Conservation (phyloP, 306 rosid species). For the Canavalia ensiformis region DNA sequence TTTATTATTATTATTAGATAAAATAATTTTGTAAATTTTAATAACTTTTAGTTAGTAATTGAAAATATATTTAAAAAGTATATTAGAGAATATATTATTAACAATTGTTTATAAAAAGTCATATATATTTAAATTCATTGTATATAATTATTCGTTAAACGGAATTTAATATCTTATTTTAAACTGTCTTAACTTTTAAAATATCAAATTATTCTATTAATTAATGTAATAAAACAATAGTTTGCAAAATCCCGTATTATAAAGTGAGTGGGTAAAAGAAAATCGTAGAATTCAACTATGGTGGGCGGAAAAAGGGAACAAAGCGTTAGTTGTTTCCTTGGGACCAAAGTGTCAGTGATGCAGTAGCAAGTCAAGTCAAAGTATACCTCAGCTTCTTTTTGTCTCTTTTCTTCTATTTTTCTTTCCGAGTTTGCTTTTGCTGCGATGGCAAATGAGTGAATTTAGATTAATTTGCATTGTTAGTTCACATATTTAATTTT, state of each 20-base stretch:
- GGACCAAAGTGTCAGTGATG: not conserved
- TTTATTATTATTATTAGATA: too few species aligned
- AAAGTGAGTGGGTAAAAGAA: not conserved
- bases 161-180: too few species aligned
- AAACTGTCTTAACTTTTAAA: too few species aligned
- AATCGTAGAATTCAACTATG: not conserved
- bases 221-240: not conserved
- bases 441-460: too few species aligned
- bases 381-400: not conserved
- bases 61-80: too few species aligned
- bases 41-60: not conserved
- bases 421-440: not conserved
- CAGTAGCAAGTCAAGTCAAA: not conserved
- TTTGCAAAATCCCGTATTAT: not conserved
- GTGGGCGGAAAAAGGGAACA: constrained; percentile 1
- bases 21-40: not conserved
- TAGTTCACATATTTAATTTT: not conserved
- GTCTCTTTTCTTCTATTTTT: not conserved
- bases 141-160: too few species aligned
- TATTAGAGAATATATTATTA: too few species aligned
- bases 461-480: not conserved
- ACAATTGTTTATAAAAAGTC: too few species aligned
- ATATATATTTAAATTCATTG: too few species aligned
- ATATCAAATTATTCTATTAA: not conserved
- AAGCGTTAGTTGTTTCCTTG: not conserved